Percentiles rank a stretch among this genome's conserved stretches.
Conservation (phyloP, 2,329 filamentous ascomycete species). For the Aureobasidium sp. region DNA sequence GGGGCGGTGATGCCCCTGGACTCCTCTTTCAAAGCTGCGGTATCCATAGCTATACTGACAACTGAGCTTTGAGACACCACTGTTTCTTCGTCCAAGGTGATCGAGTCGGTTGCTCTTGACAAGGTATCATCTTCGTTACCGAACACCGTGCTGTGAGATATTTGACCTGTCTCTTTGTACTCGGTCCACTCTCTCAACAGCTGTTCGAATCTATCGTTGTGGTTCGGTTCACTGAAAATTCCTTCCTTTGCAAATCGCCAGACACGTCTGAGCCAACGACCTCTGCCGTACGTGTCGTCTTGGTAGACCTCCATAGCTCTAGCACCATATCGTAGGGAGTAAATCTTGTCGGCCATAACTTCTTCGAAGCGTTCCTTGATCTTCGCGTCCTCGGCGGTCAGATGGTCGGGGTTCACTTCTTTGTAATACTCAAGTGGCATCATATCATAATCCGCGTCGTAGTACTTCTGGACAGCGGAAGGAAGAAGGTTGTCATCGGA, state of each 20-base stretch:
- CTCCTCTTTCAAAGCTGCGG: too few species aligned
- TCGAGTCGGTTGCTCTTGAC: neutral
- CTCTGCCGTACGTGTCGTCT: neutral
- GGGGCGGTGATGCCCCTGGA: too few species aligned
- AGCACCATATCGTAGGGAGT: slow-evolving; percentile 22
- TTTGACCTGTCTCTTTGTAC: neutral
- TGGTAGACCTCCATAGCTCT: slow-evolving; percentile 17
- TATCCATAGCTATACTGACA: too few species aligned
- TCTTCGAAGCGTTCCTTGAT: neutral
- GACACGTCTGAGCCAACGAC: neutral
- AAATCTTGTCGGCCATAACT: slow-evolving; percentile 18
- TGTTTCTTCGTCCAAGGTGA: too few species aligned
- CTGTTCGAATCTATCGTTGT: neutral
- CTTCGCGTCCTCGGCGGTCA: neutral
- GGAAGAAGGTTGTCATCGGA: neutral
- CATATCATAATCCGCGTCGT: neutral
- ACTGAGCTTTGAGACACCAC: too few species aligned
- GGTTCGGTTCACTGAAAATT: neutral
- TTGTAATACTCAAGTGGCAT: neutral
- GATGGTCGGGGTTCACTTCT: neutral
- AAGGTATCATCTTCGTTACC: neutral
- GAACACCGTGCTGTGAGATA: neutral
- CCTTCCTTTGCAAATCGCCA: neutral
- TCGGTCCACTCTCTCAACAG: neutral
- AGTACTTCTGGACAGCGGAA: neutral